These are phyloP conservation scores for Candida krabiensis DNA, from an alignment of 805 yeast genomes.

Conservation along the genomic window DNA sequence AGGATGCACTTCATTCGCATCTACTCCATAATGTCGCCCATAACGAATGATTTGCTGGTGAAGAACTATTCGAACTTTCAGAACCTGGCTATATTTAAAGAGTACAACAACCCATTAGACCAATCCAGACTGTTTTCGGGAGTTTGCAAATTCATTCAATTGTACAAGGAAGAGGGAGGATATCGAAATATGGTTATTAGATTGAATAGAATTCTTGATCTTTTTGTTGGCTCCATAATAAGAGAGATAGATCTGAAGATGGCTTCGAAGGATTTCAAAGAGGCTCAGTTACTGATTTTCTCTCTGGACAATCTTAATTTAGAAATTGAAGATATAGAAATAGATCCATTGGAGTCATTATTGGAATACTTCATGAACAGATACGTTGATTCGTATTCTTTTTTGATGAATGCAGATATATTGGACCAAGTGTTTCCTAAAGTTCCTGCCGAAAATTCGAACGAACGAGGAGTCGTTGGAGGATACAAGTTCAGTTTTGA, in stretches of 20 bases:
- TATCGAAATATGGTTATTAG: conserved; percentile 33
- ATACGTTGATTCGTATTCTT: conserved; percentile 30
- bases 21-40: conserved; percentile 30
- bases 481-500: conserved; percentile 27
- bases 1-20: conserved; percentile 26
- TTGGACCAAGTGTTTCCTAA: conserved; percentile 21
- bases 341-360: conserved; percentile 34
- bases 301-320: conserved; percentile 25
- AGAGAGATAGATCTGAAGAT: conserved; percentile 64
- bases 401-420: conserved; percentile 23
- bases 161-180: conserved; percentile 20
- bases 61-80: conserved; percentile 35
- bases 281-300: conserved; percentile 31
- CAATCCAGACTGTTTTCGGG: conserved; percentile 34
- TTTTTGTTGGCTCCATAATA: conserved; percentile 70
- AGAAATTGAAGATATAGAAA: conserved; percentile 34
- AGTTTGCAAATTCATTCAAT: conserved; percentile 25
- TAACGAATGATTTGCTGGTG: conserved; percentile 31
- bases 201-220: conserved; percentile 56
- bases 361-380: conserved; percentile 34
- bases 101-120: conserved; percentile 29
- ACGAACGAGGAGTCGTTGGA: conserved; percentile 28
- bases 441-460: neutral
- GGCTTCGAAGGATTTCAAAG: conserved; percentile 44
- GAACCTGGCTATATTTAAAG: conserved; percentile 29